Evolutionary conservation across 2,329 filamentous ascomycete species (phyloP), one percentile per base, ranked within the genome.

Genomic region (Chalara sp.): DNA sequence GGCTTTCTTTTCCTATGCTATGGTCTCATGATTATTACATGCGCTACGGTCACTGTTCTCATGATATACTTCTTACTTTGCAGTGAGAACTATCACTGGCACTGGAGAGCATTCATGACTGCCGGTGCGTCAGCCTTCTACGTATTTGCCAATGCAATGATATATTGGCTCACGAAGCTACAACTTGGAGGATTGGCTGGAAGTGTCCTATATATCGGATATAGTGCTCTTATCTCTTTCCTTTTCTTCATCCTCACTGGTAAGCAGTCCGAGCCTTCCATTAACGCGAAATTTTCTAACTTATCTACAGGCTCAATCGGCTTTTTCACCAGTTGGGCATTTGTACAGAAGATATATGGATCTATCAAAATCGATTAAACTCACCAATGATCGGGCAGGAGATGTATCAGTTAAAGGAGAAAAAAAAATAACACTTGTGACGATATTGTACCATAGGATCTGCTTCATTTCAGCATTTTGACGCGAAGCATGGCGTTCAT

Each of bases 1-100:
- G 93, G 93, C 28, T 99, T 99, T 78, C 75, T 99, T 35, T 99
- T 99, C 76, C 79, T 99, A 51, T 96, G 91, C 76, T 99, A 96
- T 65, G 91, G 88, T 8, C 80, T 99, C 46, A 96, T 99, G 90
- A 89, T 97, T 61, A 87, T 96, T 61, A 97, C 93, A 1, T 90
- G 87, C 53, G 92, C 92, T 0, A 86, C 91, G 1, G 92, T 95
- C 40, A 97, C 93, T 1, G 84, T 97, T 6, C 75, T 99, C 13
- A 85, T 97, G 78, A 88, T 96, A 0, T 99, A 99, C 71, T 97
- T 97, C 75, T 68, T 99, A 60, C 82, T 99, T 11, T 97, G 92
- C 66, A 84, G 89, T 0, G 93, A 99, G 72, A 93, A 99, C 71
- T 99, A 99, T 71, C 87, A 96, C 68, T 99, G 93, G 93, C 93